Evolutionary conservation across 805 yeast species (phyloP).

Genomic region (Barnettozyma californica): DNA sequence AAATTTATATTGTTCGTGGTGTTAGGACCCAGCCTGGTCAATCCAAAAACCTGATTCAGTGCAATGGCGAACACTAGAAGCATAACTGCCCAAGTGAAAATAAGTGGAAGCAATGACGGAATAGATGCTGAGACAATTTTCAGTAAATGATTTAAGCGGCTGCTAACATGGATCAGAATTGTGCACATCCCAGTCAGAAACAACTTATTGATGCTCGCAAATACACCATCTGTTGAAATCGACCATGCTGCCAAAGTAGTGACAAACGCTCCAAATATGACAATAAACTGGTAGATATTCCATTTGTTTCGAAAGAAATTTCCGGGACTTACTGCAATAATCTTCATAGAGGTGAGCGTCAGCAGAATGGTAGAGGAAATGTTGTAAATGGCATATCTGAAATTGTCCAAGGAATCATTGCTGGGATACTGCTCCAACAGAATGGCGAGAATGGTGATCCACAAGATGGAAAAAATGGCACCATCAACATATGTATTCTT

Average conservation of each 20-base stretch:
- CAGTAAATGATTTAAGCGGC: constrained; percentile 67
- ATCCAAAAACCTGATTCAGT: constrained; percentile 84
- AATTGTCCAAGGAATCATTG: constrained; percentile 24
- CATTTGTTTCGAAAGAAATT: constrained; percentile 52
- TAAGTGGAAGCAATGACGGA: constrained; percentile 62
- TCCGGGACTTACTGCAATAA: constrained; percentile 44
- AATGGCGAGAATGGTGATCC: constrained; percentile 56
- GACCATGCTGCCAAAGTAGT: constrained; percentile 43
- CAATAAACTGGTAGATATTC: constrained; percentile 52
- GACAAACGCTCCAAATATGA: constrained; percentile 48
- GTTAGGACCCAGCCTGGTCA: constrained; percentile 73
- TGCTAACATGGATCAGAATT: constrained; percentile 63
- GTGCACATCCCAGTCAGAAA: constrained; percentile 57
- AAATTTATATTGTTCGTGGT: constrained; percentile 69
- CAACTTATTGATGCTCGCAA: constrained; percentile 55
- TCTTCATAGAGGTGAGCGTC: constrained; percentile 37
- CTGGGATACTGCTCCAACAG: constrained; percentile 60
- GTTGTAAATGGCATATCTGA: constrained; percentile 42
- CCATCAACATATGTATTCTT: constrained; percentile 38
- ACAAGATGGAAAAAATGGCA: constrained; percentile 39
- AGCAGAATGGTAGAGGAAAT: constrained; percentile 45
- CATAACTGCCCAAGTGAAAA: constrained; percentile 80
- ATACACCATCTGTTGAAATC: constrained; percentile 37
- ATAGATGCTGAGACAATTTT: constrained; percentile 81
- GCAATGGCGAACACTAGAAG: constrained; percentile 89